Evolutionary conservation across 768 basidiomycete genomes (phyloP), one percentile per base, ranked within the genome.

Genomic region (Termitomyces sp.): DNA sequence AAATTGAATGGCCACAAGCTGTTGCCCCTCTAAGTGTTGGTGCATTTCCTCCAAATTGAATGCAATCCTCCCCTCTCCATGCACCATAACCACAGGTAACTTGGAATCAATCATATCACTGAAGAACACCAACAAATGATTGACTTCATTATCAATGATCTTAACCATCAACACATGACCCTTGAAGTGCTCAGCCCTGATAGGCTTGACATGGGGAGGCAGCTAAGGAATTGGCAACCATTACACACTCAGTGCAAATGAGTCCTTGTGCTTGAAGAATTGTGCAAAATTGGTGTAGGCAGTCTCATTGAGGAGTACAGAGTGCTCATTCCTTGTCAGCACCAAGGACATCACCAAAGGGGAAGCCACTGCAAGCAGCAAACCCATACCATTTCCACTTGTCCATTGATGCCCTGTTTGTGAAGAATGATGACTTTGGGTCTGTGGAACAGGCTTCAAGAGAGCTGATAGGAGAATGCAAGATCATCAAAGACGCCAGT

Each of bases 321-420:
- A 96, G 88, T 4, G 96, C 96, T 96, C 97, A 99, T 24, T 96
- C 96, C 73, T 91, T 96, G 9, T 96, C 97, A 9, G 97, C 96
- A 35, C 97, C 96, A 11, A 99, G 84, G 15, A 98, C 96, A 73
- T 99, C 96, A 42, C 96, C 96, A 69, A 98, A 99, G 9, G 96
- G 97, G 82, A 99, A 99, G 4, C 97, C 97, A 58, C 97, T 97
- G 68, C 96, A 98, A 2, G 96, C 96, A 7, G 92, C 96, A 57
- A 99, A 72, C 46, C 94, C 95, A 99, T 1, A 91, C 97, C 97
- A 99, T 98, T 78, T 99, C 97, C 36, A 92, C 80, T 54, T 98
- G 96, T 2, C 97, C 97, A 72, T 99, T 99, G 61, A 98, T 95
- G 63, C 97, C 97, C 71, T 98, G 97, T 75, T 99, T 97, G 54